Evolutionary conservation across 768 basidiomycete species (phyloP), one percentile per base, ranked within the genome.

Genomic region (Imleria badia): DNA sequence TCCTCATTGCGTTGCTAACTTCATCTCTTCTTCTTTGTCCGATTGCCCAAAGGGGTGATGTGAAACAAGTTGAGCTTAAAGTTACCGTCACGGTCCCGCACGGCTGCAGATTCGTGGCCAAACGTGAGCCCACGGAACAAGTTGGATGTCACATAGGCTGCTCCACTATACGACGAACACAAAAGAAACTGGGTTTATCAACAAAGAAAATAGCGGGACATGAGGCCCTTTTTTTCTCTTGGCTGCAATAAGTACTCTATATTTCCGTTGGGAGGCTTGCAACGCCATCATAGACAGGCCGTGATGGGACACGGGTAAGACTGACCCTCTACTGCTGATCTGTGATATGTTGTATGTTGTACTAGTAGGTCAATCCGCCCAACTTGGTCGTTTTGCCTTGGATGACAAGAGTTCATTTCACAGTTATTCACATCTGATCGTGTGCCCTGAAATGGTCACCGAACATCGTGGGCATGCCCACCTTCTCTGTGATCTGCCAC

Each of bases 21-120:
- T n/a, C n/a, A n/a, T n/a, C n/a, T n/a, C n/a, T n/a, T n/a, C n/a
- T n/a, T n/a, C n/a, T n/a, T 22, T 38, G 38, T 30, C 39, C 23
- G 12, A 47, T 29, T 4, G 38, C 56, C 42, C 15, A 29, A 60
- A 48, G n/a, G 12, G 45, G 61, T 5, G 54, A 38, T 17, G 12
- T 52, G 36, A 40, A 33, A 67, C 66, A 67, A 64, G 23, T 55
- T 63, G 38, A 10, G 20, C 3, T 15, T 36, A 38, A 44, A 12
- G 4, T 45, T 30, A 38, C n/a, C n/a, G n/a, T n/a, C n/a, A n/a
- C 26, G 41, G 33, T 30, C 12, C 44, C 20, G 15, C 23, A 4
- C n/a, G 17, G 1, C 1, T 17, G 11, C 14, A 51, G n/a, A 6
- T n/a, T 19, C 17, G 20, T 26, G 41, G 12, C 26, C 14, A 38